Percentiles rank a stretch among this genome's conserved stretches.
phyloP scores from a whole-genome alignment of 768 basidiomycete genomes.

The Tubosaeta sp. region DNA sequence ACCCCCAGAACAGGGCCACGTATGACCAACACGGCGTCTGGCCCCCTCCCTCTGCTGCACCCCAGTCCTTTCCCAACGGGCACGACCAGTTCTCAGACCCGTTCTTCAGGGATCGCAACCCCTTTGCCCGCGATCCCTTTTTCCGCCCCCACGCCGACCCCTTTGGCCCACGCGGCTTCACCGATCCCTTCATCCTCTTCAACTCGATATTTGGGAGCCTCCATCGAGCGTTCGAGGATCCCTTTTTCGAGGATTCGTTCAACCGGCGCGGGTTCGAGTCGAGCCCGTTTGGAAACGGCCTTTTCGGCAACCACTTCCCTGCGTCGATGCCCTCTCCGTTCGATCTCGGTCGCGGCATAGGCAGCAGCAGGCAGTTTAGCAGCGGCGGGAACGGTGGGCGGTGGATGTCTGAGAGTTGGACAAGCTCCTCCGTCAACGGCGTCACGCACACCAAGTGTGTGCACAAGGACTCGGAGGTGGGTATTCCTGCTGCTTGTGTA shows the following conservation, averaged over 20 bases:
- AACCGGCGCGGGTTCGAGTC: conserved; percentile 15
- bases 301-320: conserved; percentile 9
- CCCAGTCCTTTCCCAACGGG: conserved; percentile 15
- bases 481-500: conserved; percentile 18
- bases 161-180: conserved; percentile 41
- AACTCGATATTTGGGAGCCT: conserved; percentile 62
- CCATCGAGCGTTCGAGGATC: conserved; percentile 34
- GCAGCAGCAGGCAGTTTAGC: conserved; percentile 10
- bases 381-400: conserved; percentile 12
- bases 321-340: conserved; percentile 8
- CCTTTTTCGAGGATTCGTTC: conserved; percentile 31
- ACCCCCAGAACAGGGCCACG: conserved; percentile 54
- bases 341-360: conserved; percentile 14
- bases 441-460: conserved; percentile 56
- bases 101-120: conserved; percentile 11
- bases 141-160: conserved; percentile 20
- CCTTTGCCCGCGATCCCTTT: conserved; percentile 13
- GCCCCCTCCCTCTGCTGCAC: conserved; percentile 52
- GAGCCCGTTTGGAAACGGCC: conserved; percentile 10
- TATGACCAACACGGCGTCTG: conserved; percentile 73
- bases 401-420: conserved; percentile 54
- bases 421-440: conserved; percentile 60
- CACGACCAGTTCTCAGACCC: conserved; percentile 17
- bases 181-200: conserved; percentile 74
- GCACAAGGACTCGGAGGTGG: conserved; percentile 55